A percentile compares a stretch with the other conserved stretches of the same genome.
Conservation (phyloP, 2,329 filamentous ascomycete genomes). For the Scleromitrula shiraiana region DNA sequence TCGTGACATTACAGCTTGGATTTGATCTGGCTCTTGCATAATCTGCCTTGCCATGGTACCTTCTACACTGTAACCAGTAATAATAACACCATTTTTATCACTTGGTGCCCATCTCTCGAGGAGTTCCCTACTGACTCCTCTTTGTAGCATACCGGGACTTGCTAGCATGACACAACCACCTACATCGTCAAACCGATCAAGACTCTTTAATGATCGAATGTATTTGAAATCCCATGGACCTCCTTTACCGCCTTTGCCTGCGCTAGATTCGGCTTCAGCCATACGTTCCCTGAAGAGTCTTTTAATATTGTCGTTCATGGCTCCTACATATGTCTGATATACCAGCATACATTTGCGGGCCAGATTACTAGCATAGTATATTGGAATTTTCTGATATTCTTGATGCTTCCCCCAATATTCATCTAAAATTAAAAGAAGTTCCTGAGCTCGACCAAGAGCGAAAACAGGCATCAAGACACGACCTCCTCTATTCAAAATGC, state of each 20-base stretch:
- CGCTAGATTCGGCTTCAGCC: conserved; percentile 77
- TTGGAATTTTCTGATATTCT: conserved; percentile 83
- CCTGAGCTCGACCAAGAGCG: conserved; percentile 86
- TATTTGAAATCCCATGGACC: conserved; percentile 96
- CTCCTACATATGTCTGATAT: conserved; percentile 95
- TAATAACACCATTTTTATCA: conserved; percentile 95
- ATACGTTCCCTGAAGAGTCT: conserved; percentile 87
- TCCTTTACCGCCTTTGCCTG: conserved; percentile 66
- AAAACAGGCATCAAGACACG: conserved; percentile 93
- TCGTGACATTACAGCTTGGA: conserved; percentile 85
- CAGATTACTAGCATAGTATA: conserved; percentile 95
- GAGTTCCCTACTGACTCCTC: conserved; percentile 85
- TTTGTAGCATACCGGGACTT: conserved; percentile 96
- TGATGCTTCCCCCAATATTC: conserved; percentile 92
- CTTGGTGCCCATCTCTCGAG: conserved; percentile 94
- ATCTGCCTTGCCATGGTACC: conserved; percentile 97
- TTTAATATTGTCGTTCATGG: conserved; percentile 99
- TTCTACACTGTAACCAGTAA: conserved; percentile 97
- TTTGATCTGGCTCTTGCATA: conserved; percentile 89
- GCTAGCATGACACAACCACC: conserved; percentile 96
- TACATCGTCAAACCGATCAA: conserved; percentile 93
- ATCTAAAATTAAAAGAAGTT: conserved; percentile 87
- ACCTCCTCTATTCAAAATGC: conserved; percentile 83
- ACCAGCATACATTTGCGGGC: conserved; percentile 97
- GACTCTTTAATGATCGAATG: conserved; percentile 81